Evolutionary conservation across 2,329 filamentous ascomycete genomes (phyloP), one percentile per base, ranked within the genome.

Genomic region (Orbilia quercus): DNA sequence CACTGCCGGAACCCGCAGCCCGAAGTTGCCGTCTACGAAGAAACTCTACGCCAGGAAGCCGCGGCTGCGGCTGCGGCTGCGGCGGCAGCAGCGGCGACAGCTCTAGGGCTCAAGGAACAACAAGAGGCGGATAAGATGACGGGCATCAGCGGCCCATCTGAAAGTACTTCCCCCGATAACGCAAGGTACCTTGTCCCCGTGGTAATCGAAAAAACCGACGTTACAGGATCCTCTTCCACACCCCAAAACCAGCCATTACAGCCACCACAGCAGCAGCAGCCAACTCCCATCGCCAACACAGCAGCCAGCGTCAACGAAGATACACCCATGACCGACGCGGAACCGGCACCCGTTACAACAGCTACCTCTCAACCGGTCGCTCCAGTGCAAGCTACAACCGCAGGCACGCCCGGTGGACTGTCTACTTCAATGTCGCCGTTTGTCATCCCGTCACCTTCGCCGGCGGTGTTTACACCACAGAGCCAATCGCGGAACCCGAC

Each of bases 131-230:
- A 67, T 57, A 60, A 62, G 40, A 66, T 74, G 60, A 42, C 69
- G 50, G 69, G 69, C 40, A 54, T 66, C 60, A 62, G 45, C 69
- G 69, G 45, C 69, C 42, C 55, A 66, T 53, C 51, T 63, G 69
- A 66, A 74, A 74, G 60, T 66, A 74, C 69, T 55, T 66, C 69
- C 63, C 60, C 60, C 54, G 63, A 74, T 66, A 58, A 65, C 69
- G 60, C 69, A 51, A 67, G 60, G 60, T 66, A 66, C 59, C 60
- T 74, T 54, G 63, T 74, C 60, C 69, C 69, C 69, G 69, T 74
- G 60, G 69, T 74, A 66, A 67, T 74, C 36, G 60, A 67, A 42
- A 74, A 74, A 62, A 64, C 63, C 69, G 57, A 74, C 57, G 54
- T 60, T 64, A 64, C 59, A 64, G 67, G 67, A 72, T 72, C 67